Evolutionary conservation across 2,329 filamentous ascomycete genomes (phyloP), one percentile per base, ranked within the genome.

Genomic region (Nothomitra cinnamomea): DNA sequence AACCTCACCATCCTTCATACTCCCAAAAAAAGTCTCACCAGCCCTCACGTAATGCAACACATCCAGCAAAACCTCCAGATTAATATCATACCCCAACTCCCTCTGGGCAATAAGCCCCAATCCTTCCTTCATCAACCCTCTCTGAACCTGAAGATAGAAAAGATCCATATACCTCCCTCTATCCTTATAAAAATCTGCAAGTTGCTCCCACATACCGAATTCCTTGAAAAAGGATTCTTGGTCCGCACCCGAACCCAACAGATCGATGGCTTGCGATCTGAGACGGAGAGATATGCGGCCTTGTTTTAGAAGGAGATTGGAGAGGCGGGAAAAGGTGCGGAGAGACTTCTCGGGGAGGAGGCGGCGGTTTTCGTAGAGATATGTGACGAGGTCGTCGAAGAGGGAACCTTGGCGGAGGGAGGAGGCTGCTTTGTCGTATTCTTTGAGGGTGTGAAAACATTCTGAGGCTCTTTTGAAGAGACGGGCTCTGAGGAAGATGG

Each of bases 371-470:
- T 19, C 17, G 17, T 19, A 45, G 13, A 61, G 38, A 49, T 61
- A 61, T 6, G 25, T 7, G 32, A 62, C 57, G 1, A 62, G 24
- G 13, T 58, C 52, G 49, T 61, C 56, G 32, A 57, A 61, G 12
- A 54, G 19, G 8, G 55, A 48, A 1, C 58, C 60, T 32, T 55
- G 45, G 5, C 57, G 57, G 40, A 61, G 41, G 12, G 55, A 51
- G 8, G 55, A 57, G 8, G 58, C 55, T 19, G 58, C 60, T 43
- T 59, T 42, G 12, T 60, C 58, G 15, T 60, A 54, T 2, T 58
- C 42, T 12, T 53, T 53, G 48, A 42, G 25, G 1, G 3, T 17
- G 49, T 59, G 54, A 28, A 58, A 57, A 35, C 58, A 59, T 21
- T 55, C 52, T 2, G 56, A 56, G 19, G 60, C 60, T 5, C 58